A percentile compares a stretch with the other conserved stretches of the same genome.
These are phyloP conservation scores for Zymoseptoria passerinii DNA, from an alignment of 2,329 filamentous ascomycete species.

Conservation along the genomic window DNA sequence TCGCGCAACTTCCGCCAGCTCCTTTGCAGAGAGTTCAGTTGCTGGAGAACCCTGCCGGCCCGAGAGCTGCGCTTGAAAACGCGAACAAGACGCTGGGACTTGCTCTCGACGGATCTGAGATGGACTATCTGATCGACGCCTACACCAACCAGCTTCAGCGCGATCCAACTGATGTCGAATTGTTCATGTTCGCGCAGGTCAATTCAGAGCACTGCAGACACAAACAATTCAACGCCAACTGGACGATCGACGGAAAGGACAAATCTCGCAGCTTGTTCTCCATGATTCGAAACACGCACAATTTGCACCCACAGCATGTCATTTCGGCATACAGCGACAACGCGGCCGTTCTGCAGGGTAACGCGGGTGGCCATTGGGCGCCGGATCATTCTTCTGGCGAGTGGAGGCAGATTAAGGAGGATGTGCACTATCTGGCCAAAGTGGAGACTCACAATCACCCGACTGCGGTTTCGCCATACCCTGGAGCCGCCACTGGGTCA, in stretches of 20 bases:
- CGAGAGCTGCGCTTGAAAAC: conserved; percentile 64
- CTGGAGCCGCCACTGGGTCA: conserved; percentile 88
- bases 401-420: conserved; percentile 80
- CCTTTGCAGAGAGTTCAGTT: conserved; percentile 70
- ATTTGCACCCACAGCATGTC: conserved; percentile 66
- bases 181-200: conserved; percentile 99
- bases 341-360: conserved; percentile 78
- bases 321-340: conserved; percentile 97
- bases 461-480: conserved; percentile 86
- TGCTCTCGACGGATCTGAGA: conserved; percentile 78
- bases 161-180: conserved; percentile 77
- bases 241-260: conserved; percentile 80
- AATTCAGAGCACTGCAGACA: conserved; percentile 89
- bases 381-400: conserved; percentile 78
- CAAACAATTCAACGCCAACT: conserved; percentile 94
- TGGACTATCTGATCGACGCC: conserved; percentile 85
- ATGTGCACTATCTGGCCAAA: conserved; percentile 81
- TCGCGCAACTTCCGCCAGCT: conserved; percentile 57
- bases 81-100: conserved; percentile 81
- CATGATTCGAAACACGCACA: conserved; percentile 95
- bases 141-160: conserved; percentile 59
- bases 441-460: conserved; percentile 98
- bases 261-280: conserved; percentile 79
- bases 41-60: conserved; percentile 39
- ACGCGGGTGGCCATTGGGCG: conserved; percentile 69